Conservation (phyloP, 345 rosid species). For the Aquilaria sinensis region DNA sequence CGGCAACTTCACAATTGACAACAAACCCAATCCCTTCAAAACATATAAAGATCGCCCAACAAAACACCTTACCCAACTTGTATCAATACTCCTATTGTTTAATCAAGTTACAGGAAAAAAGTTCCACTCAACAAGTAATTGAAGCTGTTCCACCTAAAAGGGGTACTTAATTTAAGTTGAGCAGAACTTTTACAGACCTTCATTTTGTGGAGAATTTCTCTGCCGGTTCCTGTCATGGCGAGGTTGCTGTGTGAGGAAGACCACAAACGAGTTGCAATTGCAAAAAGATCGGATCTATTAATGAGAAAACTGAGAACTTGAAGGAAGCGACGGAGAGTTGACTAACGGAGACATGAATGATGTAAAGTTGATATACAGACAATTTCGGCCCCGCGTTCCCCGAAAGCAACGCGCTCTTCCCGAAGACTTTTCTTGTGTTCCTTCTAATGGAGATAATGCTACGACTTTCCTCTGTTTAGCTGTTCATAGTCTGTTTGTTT, state of each 20-base stretch:
- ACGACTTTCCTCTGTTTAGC: no score
- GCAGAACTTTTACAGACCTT: slow-evolving; percentile 36
- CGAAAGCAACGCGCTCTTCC: no score
- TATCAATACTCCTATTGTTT: neutral
- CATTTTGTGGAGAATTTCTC: slow-evolving; percentile 69
- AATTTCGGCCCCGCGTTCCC: no score
- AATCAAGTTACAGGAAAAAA: neutral
- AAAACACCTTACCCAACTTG: neutral
- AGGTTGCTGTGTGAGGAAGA: neutral
- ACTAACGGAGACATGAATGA: no score
- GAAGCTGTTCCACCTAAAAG: neutral
- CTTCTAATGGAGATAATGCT: no score
- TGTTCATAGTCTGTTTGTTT: no score
- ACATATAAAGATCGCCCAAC: neutral
- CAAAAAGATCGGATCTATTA: neutral
- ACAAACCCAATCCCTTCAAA: neutral
- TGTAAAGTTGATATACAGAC: no score
- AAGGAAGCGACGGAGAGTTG: neutral
- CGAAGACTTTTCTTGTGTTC: no score
- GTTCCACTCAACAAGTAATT: neutral
- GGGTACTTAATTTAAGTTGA: neutral
- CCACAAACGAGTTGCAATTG: neutral
- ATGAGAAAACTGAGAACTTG: neutral
- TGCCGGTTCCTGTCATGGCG: slow-evolving; percentile 39
- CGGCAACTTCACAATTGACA: no score